Base-by-base conservation (phyloP, 441 rosid genomes). In the Erodium trifolium region DNA sequence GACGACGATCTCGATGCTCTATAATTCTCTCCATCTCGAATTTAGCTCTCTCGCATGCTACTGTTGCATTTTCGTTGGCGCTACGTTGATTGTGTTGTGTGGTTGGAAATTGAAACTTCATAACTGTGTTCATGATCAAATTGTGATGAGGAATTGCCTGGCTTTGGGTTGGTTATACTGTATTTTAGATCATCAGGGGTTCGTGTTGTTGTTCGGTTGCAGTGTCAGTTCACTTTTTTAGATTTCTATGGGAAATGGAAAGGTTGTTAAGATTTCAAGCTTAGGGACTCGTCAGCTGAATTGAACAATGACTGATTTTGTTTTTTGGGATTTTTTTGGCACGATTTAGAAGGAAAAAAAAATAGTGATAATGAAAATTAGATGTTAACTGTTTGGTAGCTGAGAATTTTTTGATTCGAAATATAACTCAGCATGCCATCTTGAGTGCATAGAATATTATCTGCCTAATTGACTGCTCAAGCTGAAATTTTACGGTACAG, bases 1-100 rank as follows among this genome's bases (percentile, higher is more conserved):
- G 95, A 82, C 47, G 93, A 84, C 62, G 84, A 79, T 35, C 84
- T 65, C 3, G 69, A 19, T 51, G 60, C 74, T 69, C 68, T 69
- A 82, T 85, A 83, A 78, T 62, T 67, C 3, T 63, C 37, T 0
- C 19, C 60, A 14, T 66, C 69, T 39, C 41, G 2, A 37, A 41
- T 6, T 41, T 23, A 12, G 17, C 37, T 55, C 17, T 19, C 66
- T 19, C 10, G 11, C 27, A 10, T 47, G 45, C 23, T 67, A 8
- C 16, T 14, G 66, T 43, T 45, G n/a, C 39, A 9, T 34, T 16
- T 18, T 17, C 14, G 2, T 13, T 43, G n/a, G 16, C 53, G 29
- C 11, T n/a, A 63, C 65, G 37, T 65, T 65, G 5, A 14, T 29
- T 34, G 45, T 65, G 14, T 62, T 3, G n/a, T 3, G 16, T 34